Evolutionary conservation across 176 grass and related monocot species (phyloP).

Genomic region (Musa troglodytarum): DNA sequence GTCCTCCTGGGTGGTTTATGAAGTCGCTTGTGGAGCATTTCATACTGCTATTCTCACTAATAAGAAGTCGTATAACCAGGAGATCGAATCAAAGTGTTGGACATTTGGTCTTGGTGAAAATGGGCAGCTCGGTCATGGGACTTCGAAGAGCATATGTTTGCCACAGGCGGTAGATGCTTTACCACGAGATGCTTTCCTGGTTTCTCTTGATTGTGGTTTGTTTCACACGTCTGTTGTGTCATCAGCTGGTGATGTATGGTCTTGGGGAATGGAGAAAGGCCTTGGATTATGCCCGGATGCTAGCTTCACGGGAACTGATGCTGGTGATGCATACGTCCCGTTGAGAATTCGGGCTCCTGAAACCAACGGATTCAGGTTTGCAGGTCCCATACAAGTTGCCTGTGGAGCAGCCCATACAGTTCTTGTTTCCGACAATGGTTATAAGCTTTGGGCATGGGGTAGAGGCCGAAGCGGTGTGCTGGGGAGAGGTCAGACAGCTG

Average conservation of each 20-base stretch:
- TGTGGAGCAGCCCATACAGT: conserved; percentile 95
- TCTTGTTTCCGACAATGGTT: conserved; percentile 87
- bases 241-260: conserved; percentile 83
- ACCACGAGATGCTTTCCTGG: conserved; percentile 58
- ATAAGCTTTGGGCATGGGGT: conserved; percentile 92
- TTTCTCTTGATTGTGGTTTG: conserved; percentile 91
- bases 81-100: conserved; percentile 83
- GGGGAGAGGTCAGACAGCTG: conserved; percentile 45
- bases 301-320: conserved; percentile 65
- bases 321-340: conserved; percentile 71
- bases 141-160: conserved; percentile 45
- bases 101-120: conserved; percentile 92
- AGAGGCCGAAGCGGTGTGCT: conserved; percentile 81
- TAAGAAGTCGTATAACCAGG: conserved; percentile 64
- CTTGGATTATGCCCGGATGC: conserved; percentile 85
- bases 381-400: conserved; percentile 53
- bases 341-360: conserved; percentile 69
- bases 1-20: conserved; percentile 88
- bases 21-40: conserved; percentile 81
- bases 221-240: conserved; percentile 88
- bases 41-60: conserved; percentile 77
- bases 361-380: conserved; percentile 63
- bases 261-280: conserved; percentile 98
- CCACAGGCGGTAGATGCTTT: conserved; percentile 67
- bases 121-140: conserved; percentile 90